phyloP scores from a whole-genome alignment of 495 filamentous ascomycete species.

The Lophiostoma macrostomum region DNA sequence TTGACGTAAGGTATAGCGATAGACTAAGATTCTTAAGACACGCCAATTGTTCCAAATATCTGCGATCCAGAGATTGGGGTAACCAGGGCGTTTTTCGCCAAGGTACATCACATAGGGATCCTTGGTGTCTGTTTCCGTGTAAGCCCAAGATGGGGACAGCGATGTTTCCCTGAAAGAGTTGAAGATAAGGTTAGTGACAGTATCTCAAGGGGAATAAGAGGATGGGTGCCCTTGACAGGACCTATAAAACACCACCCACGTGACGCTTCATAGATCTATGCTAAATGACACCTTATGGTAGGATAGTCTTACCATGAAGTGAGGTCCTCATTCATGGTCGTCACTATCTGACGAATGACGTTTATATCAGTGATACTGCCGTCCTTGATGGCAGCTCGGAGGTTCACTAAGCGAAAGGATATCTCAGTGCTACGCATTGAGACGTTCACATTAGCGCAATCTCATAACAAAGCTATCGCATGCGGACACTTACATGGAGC shows the following conservation, averaged over 20 bases:
- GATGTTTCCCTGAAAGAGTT: no score
- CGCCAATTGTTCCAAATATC: slow-evolving; percentile 24
- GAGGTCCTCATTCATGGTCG: slow-evolving; percentile 4
- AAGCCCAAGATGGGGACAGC: slow-evolving; percentile 2
- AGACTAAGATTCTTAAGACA: slow-evolving; percentile 7
- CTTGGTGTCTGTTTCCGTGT: neutral
- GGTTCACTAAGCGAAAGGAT: slow-evolving; percentile 11
- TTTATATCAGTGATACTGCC: slow-evolving; percentile 5
- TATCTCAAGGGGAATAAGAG: no score
- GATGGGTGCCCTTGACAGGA: no score
- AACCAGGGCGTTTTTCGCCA: slow-evolving; percentile 4
- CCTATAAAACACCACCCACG: no score
- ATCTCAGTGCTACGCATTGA: no score
- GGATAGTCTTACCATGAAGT: slow-evolving; percentile 8
- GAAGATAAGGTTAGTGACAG: no score
- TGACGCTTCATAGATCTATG: no score
- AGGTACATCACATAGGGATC: neutral
- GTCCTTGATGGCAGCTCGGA: slow-evolving; percentile 13
- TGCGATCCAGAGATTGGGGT: slow-evolving; percentile 6
- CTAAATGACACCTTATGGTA: no score
- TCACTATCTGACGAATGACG: slow-evolving; percentile 1
- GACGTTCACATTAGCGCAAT: no score
- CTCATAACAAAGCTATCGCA: no score
- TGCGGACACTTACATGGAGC: slow-evolving; percentile 4
- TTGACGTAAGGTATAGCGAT: slow-evolving; percentile 12